These are phyloP conservation scores for Chrysanthemum makinoi DNA, from an alignment of 129 eudicot species.

Conservation along the genomic window DNA sequence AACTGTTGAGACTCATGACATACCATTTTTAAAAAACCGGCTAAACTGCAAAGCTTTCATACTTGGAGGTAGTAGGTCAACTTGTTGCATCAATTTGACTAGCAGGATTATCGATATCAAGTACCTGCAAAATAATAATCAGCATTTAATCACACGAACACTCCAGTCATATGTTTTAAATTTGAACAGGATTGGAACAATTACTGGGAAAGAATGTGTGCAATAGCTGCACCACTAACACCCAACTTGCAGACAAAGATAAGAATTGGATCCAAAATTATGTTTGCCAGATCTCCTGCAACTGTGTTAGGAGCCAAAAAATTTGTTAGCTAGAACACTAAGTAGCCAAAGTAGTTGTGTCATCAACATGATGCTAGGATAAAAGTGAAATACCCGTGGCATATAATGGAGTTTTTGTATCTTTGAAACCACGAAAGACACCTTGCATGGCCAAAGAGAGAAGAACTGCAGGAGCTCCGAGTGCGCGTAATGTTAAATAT, in stretches of 20 bases:
- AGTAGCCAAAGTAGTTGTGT: neutral
- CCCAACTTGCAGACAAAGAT: slow-evolving; percentile 63
- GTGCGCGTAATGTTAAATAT: slow-evolving; percentile 71
- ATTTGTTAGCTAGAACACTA: neutral
- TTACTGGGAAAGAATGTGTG: slow-evolving; percentile 88
- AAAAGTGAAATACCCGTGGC: slow-evolving; percentile 56
- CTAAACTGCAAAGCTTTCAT: slow-evolving; percentile 52
- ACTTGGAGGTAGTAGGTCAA: slow-evolving; percentile 69
- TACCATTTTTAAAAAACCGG: slow-evolving; percentile 79
- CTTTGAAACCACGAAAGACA: slow-evolving; percentile 89
- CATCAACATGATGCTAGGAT: neutral
- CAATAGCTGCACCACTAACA: slow-evolving; percentile 91
- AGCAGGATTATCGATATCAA: slow-evolving; percentile 51
- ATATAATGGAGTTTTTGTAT: slow-evolving; percentile 81
- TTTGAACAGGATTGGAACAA: neutral
- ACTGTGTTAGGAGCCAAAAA: slow-evolving; percentile 37
- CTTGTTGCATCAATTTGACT: slow-evolving; percentile 55
- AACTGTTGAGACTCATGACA: neutral
- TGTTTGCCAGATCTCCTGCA: slow-evolving; percentile 60
- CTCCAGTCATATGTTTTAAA: neutral
- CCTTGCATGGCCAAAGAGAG: slow-evolving; percentile 97
- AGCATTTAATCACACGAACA: neutral
- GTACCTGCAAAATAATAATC: slow-evolving; percentile 21
- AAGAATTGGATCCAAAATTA: slow-evolving; percentile 78
- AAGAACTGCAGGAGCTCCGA: slow-evolving; percentile 92